A percentile compares a stretch with the other conserved stretches of the same genome.
These are phyloP conservation scores for Boletus sp. DNA, from an alignment of 1,284 basidiomycete species.

Conservation along the genomic window DNA sequence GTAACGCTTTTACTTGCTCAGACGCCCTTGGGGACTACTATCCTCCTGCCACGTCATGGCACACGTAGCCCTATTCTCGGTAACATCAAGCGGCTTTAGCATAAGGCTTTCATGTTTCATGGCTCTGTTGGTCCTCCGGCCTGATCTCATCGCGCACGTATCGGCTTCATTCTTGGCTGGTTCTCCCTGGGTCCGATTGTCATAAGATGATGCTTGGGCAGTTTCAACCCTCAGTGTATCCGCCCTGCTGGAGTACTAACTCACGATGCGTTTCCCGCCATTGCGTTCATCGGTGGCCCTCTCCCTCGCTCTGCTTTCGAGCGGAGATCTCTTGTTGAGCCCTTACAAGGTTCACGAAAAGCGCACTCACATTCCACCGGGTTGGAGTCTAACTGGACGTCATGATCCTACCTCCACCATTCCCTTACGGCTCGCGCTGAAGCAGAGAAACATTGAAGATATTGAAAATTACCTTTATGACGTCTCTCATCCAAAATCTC, in stretches of 20 bases:
- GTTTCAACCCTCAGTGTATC: not conserved
- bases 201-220: not conserved
- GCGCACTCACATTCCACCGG: constrained; percentile 29
- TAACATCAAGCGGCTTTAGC: no score
- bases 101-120: no score
- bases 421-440: constrained; percentile 40
- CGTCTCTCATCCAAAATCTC: constrained; percentile 41
- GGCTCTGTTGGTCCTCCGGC: no score
- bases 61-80: no score
- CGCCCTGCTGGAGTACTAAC: not conserved
- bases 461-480: constrained; percentile 37
- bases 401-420: constrained; percentile 28
- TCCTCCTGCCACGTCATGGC: no score
- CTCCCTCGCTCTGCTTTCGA: constrained; percentile 10
- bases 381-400: constrained; percentile 32
- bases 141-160: no score
- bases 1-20: no score
- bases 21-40: no score
- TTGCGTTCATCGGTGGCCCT: constrained; percentile 11
- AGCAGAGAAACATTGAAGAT: constrained; percentile 37
- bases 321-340: constrained; percentile 4
- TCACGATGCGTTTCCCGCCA: constrained; percentile 8
- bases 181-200: not conserved
- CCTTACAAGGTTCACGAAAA: constrained; percentile 30
- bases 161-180: not conserved